Evolutionary conservation across 2,329 filamentous ascomycete species (phyloP).

Genomic region (Tolypocladium inflatum): DNA sequence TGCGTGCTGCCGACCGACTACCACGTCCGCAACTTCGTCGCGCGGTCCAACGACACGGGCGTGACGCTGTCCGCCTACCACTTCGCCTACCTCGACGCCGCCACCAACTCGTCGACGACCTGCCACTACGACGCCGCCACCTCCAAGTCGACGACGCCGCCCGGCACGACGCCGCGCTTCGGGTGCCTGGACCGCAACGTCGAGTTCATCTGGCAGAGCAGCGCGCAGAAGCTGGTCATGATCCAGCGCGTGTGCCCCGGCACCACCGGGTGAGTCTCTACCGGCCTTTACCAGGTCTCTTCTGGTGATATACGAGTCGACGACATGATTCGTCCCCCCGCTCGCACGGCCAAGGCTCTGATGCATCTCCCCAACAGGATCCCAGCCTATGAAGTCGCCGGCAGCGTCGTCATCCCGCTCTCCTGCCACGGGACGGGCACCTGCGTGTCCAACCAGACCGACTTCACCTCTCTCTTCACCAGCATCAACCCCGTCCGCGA

Average conservation of each 20-base stretch:
- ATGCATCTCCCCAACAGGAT: not conserved
- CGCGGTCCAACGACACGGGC: constrained; percentile 22
- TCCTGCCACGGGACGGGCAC: constrained; percentile 1
- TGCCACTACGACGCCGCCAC: constrained; percentile 33
- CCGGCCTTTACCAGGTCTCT: not conserved
- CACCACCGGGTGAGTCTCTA: constrained; percentile 21
- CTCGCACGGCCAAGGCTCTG: not conserved
- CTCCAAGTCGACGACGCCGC: constrained; percentile 23
- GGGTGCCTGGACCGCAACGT: constrained; percentile 30
- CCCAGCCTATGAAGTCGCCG: constrained; percentile 18
- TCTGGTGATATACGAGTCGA: too few relatives aligned
- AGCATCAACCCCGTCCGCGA: constrained; percentile 1
- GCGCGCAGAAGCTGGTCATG: constrained; percentile 24
- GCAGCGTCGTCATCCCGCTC: constrained; percentile 13
- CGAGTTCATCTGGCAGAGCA: constrained; percentile 31
- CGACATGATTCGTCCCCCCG: not conserved
- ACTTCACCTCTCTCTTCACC: constrained; percentile 1
- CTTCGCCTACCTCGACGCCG: constrained; percentile 31
- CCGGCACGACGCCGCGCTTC: constrained; percentile 25
- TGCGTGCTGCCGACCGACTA: constrained; percentile 30
- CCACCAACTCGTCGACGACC: constrained; percentile 27
- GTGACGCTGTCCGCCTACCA: constrained; percentile 19
- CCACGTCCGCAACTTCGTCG: constrained; percentile 27
- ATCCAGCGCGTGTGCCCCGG: constrained; percentile 34
- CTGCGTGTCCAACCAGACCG: not conserved